These are phyloP conservation scores for Aurantiochytrium sp. DNA, from an alignment of 108 stramenopile species.

Conservation along the genomic window DNA sequence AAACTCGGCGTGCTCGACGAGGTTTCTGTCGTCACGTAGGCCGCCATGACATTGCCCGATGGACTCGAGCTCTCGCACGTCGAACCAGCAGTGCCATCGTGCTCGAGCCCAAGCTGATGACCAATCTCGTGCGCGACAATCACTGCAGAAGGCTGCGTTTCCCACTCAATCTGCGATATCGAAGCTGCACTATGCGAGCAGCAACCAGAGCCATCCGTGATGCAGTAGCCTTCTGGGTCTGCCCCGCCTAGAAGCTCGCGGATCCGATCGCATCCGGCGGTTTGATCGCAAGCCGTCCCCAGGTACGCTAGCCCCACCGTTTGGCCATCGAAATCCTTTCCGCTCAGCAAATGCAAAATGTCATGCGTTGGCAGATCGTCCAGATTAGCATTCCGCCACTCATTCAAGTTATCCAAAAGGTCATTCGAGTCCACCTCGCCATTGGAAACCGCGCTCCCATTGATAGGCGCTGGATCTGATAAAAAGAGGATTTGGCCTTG, in stretches of 20 bases:
- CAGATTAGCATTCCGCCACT: background rate
- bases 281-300: background rate
- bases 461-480: background rate
- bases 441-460: background rate
- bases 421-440: background rate
- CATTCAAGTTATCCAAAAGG: background rate
- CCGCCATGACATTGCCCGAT: background rate
- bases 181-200: background rate
- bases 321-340: background rate
- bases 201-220: background rate
- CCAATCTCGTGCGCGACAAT: constrained; percentile 13
- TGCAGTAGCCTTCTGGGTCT: background rate
- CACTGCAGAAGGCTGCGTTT: background rate
- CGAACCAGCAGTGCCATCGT: background rate
- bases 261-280: background rate
- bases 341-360: background rate
- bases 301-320: background rate
- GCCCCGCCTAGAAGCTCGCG: too few species aligned
- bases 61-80: background rate
- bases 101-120: background rate
- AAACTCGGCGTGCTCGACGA: background rate
- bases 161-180: constrained; percentile 1
- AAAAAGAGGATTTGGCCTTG: background rate
- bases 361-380: background rate
- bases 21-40: background rate